A percentile compares a stretch with the other conserved stretches of the same genome.
Conservation (phyloP, 2,329 filamentous ascomycete genomes). For the Graphilbum sp. region DNA sequence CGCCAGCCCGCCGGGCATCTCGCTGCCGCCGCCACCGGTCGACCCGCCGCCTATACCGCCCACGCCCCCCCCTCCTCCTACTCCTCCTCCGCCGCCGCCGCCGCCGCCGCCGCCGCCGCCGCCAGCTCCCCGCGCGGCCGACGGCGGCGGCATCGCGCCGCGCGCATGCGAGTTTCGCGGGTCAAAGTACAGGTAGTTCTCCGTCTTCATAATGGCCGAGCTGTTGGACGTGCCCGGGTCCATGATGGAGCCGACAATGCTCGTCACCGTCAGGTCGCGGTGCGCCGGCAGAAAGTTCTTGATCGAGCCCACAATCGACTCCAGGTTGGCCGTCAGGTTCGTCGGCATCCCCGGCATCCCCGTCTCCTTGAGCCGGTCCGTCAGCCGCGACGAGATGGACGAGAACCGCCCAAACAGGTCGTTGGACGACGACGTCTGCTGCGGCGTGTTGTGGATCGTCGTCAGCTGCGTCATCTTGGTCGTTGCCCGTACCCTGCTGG, state of each 20-base stretch:
- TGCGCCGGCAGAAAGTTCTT: constrained; percentile 97
- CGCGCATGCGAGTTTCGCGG: constrained; percentile 84
- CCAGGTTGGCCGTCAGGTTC: constrained; percentile 61
- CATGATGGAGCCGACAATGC: constrained; percentile 97
- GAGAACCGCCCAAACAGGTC: constrained; percentile 91
- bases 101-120: constrained; percentile 13
- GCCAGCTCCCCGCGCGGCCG: constrained; percentile 30
- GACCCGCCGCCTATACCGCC: constrained; percentile 17
- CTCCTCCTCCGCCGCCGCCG: constrained; percentile 19
- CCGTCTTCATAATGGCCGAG: constrained; percentile 87
- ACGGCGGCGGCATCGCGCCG: constrained; percentile 75
- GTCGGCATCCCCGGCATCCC: constrained; percentile 61
- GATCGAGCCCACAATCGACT: constrained; percentile 85
- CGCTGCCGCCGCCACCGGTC: constrained; percentile 26
- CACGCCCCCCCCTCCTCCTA: constrained; percentile 14
- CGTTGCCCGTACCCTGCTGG: constrained; percentile 39
- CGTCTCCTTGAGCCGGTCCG: constrained; percentile 85
- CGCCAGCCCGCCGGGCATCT: constrained; percentile 26
- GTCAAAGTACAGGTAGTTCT: constrained; percentile 95
- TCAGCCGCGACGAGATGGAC: constrained; percentile 79
- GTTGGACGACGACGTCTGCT: constrained; percentile 43
- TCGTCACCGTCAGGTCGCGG: constrained; percentile 89
- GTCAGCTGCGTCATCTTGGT: constrained; percentile 98
- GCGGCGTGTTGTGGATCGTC: constrained; percentile 60
- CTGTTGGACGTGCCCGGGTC: constrained; percentile 80